phyloP scores from a whole-genome alignment of 352 stramenopile species.

The Blastocystis hominis region DNA sequence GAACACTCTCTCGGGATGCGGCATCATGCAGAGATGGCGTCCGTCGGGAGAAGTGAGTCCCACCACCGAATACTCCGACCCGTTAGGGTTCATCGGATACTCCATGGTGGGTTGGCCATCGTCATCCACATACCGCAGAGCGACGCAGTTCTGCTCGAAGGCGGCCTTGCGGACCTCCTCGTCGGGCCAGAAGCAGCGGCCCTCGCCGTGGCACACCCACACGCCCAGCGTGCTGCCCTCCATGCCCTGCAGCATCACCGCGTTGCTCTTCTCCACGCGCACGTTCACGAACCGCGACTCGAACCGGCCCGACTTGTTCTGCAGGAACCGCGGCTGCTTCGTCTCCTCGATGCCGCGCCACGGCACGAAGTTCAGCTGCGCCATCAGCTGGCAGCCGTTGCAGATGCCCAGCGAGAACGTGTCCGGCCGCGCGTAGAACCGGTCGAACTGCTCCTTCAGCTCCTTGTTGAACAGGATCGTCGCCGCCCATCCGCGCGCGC shows the following conservation, averaged over 20 bases:
- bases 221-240: conserved; percentile 85
- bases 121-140: conserved; percentile 93
- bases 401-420: conserved; percentile 98
- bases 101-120: conserved; percentile 79
- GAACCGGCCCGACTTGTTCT: conserved; percentile 90
- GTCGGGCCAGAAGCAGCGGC: conserved; percentile 87
- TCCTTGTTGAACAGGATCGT: conserved; percentile 90
- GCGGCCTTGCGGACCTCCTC: conserved; percentile 75
- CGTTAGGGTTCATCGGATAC: conserved; percentile 99
- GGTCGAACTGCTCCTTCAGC: conserved; percentile 86
- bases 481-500: conserved; percentile 92
- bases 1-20: conserved; percentile 92
- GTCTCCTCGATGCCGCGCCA: conserved; percentile 66
- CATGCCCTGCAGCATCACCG: conserved; percentile 94
- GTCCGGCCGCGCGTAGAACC: conserved; percentile 83
- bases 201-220: conserved; percentile 88
- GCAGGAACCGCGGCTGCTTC: conserved; percentile 83
- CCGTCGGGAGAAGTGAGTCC: conserved; percentile 89
- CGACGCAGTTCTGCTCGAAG: conserved; percentile 77
- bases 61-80: conserved; percentile 85
- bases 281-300: conserved; percentile 91
- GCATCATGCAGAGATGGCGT: conserved; percentile 96
- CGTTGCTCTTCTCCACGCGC: conserved; percentile 79
- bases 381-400: conserved; percentile 99
- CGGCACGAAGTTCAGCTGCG: conserved; percentile 90